Base-by-base conservation (phyloP, 2,329 filamentous ascomycete genomes). In the Myriosclerotinia duriaeana region DNA sequence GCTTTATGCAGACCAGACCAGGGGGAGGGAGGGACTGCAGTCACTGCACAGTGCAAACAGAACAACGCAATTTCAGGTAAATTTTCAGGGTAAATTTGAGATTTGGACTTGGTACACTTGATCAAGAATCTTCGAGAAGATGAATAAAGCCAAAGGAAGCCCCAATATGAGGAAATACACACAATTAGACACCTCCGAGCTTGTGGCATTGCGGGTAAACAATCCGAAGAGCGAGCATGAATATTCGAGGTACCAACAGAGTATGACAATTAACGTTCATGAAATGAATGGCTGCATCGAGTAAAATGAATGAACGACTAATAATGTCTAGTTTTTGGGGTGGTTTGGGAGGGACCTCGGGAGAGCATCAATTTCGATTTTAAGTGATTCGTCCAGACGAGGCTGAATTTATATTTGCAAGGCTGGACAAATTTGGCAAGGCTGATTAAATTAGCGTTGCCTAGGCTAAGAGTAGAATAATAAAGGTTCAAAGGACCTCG, bases 1-100 rank as follows among this genome's bases (percentile, higher is more conserved):
- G 22, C 14, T 15, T 46, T 14, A 34, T 59, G 54, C 58, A 64
- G 17, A 58, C 34, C 58, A 64, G 17, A 58, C 34, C 30, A 65
- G 46, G 63, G 54, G 44, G 30, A 34, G 30, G 6, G 6, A 34
- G 30, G 30, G 30, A 17, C 11, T 53, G 5, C 17, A 34, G 30
- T 2, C 2, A 17, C 11, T 53, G 5, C 17, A 7, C 26, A 26
- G 26, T 26, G 26, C 26, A 60, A 22, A 44, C 5, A 30, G 30
- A 26, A 38, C 40, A 34, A 34, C 30, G 30, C 30, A 26, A 26
- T 26, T 26, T 26, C 26, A 42, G 17, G 12, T 26, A 22, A 4
- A 12, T 36, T 12, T 48, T 15, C 20, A 15, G 7, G 30, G 6
- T 48, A 12, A 20, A 56, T 7, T 38, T 54, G 5, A 22, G 26